phyloP scores from a whole-genome alignment of 2,329 filamentous ascomycete species.

The Pseudogymnoascus sp. region DNA sequence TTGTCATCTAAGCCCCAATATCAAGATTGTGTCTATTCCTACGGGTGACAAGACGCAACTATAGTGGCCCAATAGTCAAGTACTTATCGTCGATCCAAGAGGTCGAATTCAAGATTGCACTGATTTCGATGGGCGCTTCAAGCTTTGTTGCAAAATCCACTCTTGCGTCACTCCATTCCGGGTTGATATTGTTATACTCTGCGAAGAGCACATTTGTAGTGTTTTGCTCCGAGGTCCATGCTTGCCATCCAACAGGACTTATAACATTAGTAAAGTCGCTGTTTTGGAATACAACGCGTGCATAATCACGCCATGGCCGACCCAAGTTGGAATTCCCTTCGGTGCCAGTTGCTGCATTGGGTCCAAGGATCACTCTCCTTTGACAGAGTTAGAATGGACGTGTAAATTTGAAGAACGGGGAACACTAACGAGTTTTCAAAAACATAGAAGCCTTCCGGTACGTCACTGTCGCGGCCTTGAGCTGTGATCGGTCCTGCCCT shows the following conservation, averaged over 20 bases:
- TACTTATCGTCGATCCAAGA: conserved; percentile 35
- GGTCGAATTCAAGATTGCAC: conserved; percentile 34
- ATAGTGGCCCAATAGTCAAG: neutral
- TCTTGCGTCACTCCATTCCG: conserved; percentile 10
- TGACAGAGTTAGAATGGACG: neutral
- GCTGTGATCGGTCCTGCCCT: conserved; percentile 42
- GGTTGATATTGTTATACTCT: conserved; percentile 17
- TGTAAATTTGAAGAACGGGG: neutral
- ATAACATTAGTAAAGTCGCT: conserved; percentile 41
- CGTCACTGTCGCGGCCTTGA: conserved; percentile 36
- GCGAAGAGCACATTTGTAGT: conserved; percentile 16
- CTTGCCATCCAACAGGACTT: conserved; percentile 42
- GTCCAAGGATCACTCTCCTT: conserved; percentile 13
- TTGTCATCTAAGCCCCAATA: neutral
- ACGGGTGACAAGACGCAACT: neutral
- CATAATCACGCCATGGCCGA: conserved; percentile 42
- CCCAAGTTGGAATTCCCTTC: conserved; percentile 40
- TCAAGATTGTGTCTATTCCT: neutral
- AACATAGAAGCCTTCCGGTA: conserved; percentile 30
- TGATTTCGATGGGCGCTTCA: conserved; percentile 21
- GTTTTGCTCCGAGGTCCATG: conserved; percentile 31
- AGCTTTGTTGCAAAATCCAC: neutral
- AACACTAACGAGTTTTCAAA: neutral
- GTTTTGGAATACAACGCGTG: conserved; percentile 43
- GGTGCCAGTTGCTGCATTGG: conserved; percentile 18